Percentiles rank a stretch among this genome's conserved stretches.
phyloP scores from a whole-genome alignment of 495 filamentous ascomycete genomes.

The Daldinia caldariorum region DNA sequence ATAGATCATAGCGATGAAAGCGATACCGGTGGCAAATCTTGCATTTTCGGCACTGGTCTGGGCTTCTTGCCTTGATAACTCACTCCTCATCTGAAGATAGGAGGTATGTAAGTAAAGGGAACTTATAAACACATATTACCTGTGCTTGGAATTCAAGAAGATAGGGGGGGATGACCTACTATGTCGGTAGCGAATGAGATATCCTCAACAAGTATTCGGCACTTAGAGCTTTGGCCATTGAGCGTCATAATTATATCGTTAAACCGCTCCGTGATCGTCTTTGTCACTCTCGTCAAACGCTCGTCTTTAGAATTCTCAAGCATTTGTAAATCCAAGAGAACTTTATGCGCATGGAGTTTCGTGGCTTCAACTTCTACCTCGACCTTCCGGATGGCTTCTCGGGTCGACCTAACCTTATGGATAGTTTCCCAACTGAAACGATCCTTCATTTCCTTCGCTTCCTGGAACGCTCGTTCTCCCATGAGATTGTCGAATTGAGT shows the following conservation, averaged over 20 bases:
- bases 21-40: background rate
- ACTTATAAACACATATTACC: background rate
- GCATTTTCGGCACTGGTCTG: background rate
- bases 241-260: background rate
- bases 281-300: background rate
- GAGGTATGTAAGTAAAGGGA: background rate
- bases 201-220: background rate
- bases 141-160: background rate
- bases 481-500: background rate
- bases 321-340: background rate
- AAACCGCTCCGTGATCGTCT: constrained; percentile 7
- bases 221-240: background rate
- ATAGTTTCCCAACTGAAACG: background rate
- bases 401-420: background rate
- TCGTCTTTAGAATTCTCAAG: background rate
- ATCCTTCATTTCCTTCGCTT: background rate
- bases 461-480: background rate
- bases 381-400: background rate
- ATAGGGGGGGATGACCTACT: constrained; percentile 4
- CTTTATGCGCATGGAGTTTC: background rate
- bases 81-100: constrained; percentile 9
- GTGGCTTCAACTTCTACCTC: constrained; percentile 3
- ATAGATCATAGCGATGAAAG: constrained; percentile 1
- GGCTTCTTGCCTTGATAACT: constrained; percentile 8
- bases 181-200: background rate